phyloP scores from a whole-genome alignment of 352 stramenopile species.

The Thalassiosira allenii region DNA sequence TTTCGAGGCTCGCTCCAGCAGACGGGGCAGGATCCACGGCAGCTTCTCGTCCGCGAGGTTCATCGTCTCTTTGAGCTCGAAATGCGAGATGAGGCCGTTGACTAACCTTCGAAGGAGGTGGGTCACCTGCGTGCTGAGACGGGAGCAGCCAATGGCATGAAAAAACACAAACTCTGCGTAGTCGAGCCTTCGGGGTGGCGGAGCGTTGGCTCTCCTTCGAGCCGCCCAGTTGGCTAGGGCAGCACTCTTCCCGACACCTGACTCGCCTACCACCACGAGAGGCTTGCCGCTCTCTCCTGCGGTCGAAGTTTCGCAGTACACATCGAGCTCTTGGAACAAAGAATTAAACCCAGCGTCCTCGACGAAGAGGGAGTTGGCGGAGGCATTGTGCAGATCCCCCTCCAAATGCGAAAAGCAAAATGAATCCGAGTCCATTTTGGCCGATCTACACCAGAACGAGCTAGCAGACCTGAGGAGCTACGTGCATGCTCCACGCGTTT shows the following conservation, averaged over 20 bases:
- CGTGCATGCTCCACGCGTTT: too few species aligned
- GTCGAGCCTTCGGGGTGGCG: conserved; percentile 14
- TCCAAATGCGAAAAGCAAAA: conserved; percentile 57
- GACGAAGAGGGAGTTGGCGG: conserved; percentile 24
- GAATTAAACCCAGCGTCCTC: conserved; percentile 14
- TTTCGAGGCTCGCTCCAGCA: conserved; percentile 90
- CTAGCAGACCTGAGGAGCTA: too few species aligned
- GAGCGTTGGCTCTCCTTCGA: conserved; percentile 13
- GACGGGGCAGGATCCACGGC: conserved; percentile 91
- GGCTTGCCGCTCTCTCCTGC: not conserved
- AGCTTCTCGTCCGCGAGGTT: conserved; percentile 89
- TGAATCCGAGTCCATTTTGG: not conserved
- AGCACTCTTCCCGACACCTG: conserved; percentile 47
- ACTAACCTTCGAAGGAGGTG: conserved; percentile 90
- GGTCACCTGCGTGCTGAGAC: conserved; percentile 89
- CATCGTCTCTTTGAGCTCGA: conserved; percentile 90
- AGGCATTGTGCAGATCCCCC: conserved; percentile 45
- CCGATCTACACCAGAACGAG: not conserved
- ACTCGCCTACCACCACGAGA: conserved; percentile 43
- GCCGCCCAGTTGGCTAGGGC: conserved; percentile 47
- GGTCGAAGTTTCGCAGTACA: conserved; percentile 24
- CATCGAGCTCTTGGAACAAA: conserved; percentile 27
- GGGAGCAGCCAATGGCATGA: conserved; percentile 90
- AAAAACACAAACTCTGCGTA: conserved; percentile 88
- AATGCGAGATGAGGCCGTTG: conserved; percentile 91